Conservation (phyloP, 202 grass and related monocot genomes). For the Digitaria exilis region DNA sequence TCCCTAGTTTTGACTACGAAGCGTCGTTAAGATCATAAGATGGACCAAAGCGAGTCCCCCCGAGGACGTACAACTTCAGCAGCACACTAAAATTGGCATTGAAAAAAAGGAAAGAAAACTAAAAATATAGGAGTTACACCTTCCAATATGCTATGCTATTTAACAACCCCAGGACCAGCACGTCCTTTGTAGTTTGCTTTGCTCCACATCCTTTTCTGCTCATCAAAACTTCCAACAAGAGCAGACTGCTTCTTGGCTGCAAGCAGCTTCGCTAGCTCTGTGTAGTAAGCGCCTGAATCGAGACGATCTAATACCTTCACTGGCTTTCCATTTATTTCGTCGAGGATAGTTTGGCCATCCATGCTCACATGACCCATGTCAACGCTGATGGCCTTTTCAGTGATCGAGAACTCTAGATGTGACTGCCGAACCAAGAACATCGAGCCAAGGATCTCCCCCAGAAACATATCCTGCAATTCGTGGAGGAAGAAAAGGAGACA, state of each 20-base stretch:
- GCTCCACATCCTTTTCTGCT: slow-evolving; percentile 71
- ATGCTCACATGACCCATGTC: too few species aligned
- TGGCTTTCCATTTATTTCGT: slow-evolving; percentile 39
- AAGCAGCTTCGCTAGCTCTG: slow-evolving; percentile 51
- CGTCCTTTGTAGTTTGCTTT: not conserved
- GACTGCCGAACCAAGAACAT: too few species aligned
- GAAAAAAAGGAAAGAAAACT: not conserved
- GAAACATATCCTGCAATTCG: too few species aligned
- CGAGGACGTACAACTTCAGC: not conserved
- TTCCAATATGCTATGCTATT: not conserved
- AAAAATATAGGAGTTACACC: not conserved
- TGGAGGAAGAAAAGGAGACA: too few species aligned
- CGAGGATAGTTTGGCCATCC: slow-evolving; percentile 45
- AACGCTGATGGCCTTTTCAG: too few species aligned
- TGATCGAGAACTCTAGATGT: too few species aligned
- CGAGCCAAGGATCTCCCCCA: too few species aligned
- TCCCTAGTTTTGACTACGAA: not conserved
- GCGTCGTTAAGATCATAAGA: not conserved
- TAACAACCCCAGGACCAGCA: not conserved
- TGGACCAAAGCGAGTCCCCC: not conserved
- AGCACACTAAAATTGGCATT: not conserved
- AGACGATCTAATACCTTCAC: slow-evolving; percentile 58
- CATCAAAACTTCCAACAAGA: slow-evolving; percentile 61
- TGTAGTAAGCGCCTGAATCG: slow-evolving; percentile 48
- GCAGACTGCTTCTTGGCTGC: slow-evolving; percentile 52